These are phyloP conservation scores for Brachypodium distachyon DNA, from an alignment of 202 grass and related monocot species.

Conservation along the genomic window DNA sequence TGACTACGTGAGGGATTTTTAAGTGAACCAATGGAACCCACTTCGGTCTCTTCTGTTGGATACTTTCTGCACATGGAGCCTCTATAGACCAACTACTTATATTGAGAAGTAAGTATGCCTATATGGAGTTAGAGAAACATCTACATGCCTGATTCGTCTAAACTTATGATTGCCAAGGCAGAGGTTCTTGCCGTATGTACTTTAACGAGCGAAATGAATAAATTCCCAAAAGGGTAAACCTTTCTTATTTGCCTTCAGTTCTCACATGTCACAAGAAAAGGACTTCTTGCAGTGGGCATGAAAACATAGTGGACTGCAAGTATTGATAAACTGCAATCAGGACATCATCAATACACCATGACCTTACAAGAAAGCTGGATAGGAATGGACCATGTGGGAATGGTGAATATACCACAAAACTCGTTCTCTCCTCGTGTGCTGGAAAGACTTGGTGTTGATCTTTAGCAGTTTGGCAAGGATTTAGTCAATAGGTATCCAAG, in stretches of 20 bases:
- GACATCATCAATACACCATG: background rate
- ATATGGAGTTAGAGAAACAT: background rate
- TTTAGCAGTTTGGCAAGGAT: background rate
- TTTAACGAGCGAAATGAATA: background rate
- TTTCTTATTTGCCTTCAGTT: background rate
- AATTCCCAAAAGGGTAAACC: background rate
- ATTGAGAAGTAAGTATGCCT: background rate
- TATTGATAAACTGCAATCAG: background rate
- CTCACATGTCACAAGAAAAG: background rate
- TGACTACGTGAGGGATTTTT: background rate
- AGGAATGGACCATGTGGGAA: background rate
- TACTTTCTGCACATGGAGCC: background rate
- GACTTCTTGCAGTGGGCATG: background rate
- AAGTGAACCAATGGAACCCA: background rate
- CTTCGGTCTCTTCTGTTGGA: background rate
- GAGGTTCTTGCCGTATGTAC: background rate
- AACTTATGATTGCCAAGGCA: background rate
- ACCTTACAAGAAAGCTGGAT: background rate
- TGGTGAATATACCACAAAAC: background rate
- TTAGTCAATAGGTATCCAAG: background rate
- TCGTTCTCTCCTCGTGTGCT: background rate
- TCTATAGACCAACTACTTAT: background rate
- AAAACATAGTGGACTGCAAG: background rate
- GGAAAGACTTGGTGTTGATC: background rate
- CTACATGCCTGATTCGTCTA: background rate